These are phyloP conservation scores for Arbutus unedo DNA, from an alignment of 148 eudicot genomes.

Conservation along the genomic window DNA sequence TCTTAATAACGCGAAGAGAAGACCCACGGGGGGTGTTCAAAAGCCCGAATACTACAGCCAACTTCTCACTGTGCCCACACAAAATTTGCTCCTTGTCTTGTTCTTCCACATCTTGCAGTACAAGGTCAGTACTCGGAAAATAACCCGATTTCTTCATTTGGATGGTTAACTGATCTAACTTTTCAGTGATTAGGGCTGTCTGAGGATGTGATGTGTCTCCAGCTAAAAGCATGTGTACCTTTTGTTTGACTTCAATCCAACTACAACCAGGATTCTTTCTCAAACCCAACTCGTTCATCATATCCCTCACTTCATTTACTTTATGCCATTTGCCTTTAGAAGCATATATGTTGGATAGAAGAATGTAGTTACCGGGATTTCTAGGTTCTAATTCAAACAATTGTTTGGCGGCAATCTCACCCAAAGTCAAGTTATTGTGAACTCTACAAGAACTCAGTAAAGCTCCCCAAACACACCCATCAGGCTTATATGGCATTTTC, in stretches of 20 bases:
- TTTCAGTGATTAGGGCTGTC: slow-evolving; percentile 36
- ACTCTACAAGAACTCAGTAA: slow-evolving; percentile 55
- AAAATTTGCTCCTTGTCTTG: slow-evolving; percentile 60
- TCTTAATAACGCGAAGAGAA: slow-evolving; percentile 59
- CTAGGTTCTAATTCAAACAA: slow-evolving; percentile 54
- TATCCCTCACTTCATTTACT: slow-evolving; percentile 43
- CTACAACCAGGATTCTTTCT: slow-evolving; percentile 67
- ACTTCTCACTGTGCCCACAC: slow-evolving; percentile 66
- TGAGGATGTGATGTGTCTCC: slow-evolving; percentile 52
- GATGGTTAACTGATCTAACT: slow-evolving; percentile 32
- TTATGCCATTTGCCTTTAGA: slow-evolving; percentile 53
- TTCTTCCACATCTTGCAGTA: slow-evolving; percentile 60
- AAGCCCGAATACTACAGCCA: slow-evolving; percentile 56
- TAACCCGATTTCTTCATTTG: slow-evolving; percentile 50
- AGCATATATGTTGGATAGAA: slow-evolving; percentile 57
- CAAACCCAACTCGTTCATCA: slow-evolving; percentile 47
- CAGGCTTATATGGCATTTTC: slow-evolving; percentile 52
- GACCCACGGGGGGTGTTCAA: slow-evolving; percentile 45
- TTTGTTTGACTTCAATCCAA: slow-evolving; percentile 65
- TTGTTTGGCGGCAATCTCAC: slow-evolving; percentile 43
- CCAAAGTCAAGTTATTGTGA: slow-evolving; percentile 39
- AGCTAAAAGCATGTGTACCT: slow-evolving; percentile 55
- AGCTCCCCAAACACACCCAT: slow-evolving; percentile 67
- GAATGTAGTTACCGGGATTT: slow-evolving; percentile 59
- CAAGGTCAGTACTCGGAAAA: slow-evolving; percentile 40